Conservation (phyloP, 2,329 filamentous ascomycete species). For the Hypomyces perniciosus region DNA sequence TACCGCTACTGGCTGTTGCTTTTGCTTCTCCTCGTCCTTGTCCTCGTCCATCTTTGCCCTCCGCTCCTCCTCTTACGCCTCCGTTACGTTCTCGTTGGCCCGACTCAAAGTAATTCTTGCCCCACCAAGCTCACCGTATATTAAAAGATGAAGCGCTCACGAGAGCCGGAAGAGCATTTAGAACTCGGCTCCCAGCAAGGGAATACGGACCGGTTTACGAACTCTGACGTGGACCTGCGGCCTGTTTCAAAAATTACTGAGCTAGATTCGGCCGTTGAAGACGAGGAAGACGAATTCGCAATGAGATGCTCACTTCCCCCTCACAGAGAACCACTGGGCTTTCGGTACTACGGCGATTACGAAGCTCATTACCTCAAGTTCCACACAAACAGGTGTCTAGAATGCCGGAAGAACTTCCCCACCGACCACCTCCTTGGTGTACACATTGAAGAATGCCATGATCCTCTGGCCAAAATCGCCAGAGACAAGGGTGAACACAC, state of each 20-base stretch:
- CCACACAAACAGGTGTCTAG: constrained; percentile 78
- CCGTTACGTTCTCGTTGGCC: constrained; percentile 1
- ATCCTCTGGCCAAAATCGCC: constrained; percentile 66
- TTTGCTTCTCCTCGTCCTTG: neutral
- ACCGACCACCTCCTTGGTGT: constrained; percentile 72
- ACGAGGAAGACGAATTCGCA: constrained; percentile 31
- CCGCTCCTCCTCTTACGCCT: neutral
- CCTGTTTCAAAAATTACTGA: constrained; percentile 51
- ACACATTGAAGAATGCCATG: constrained; percentile 89
- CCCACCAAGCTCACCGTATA: constrained; percentile 22
- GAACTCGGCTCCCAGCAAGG: constrained; percentile 21
- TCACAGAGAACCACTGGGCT: constrained; percentile 64
- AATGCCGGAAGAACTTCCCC: constrained; percentile 84
- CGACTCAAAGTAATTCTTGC: constrained; percentile 12
- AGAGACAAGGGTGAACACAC: constrained; percentile 81
- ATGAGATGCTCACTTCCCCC: constrained; percentile 82
- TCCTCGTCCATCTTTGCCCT: neutral
- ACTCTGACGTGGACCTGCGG: constrained; percentile 16
- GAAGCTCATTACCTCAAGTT: constrained; percentile 77
- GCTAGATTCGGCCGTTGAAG: constrained; percentile 43
- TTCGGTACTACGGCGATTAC: constrained; percentile 72
- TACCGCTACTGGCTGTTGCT: neutral
- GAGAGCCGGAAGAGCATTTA: constrained; percentile 48
- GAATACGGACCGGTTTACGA: constrained; percentile 9
- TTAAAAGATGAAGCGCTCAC: constrained; percentile 55